Percentiles rank a stretch among this genome's conserved stretches.
These are phyloP conservation scores for Chaetomium sp. DNA, from an alignment of 2,329 filamentous ascomycete genomes.

Conservation along the genomic window DNA sequence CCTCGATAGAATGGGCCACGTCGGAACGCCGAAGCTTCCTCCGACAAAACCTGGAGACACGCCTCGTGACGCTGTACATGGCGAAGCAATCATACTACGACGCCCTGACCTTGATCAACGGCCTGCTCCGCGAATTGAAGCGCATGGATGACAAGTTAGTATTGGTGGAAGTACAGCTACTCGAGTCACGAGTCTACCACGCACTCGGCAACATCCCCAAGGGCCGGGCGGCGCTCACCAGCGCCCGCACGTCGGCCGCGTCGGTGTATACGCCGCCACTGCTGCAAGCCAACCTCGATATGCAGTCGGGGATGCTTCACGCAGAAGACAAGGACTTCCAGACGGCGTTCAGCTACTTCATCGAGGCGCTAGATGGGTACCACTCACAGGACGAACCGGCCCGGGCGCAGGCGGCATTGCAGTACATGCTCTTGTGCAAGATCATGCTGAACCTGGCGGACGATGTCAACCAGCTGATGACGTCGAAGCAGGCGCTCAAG, in stretches of 20 bases:
- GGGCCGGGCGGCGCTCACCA: slow-evolving; percentile 88
- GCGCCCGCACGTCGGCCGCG: slow-evolving; percentile 87
- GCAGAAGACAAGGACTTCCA: slow-evolving; percentile 99
- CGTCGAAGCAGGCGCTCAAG: slow-evolving; percentile 92
- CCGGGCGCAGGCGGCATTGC: slow-evolving; percentile 91
- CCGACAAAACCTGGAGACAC: slow-evolving; percentile 94
- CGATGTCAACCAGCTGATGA: slow-evolving; percentile 91
- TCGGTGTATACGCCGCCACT: slow-evolving; percentile 95
- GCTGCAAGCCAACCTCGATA: slow-evolving; percentile 92
- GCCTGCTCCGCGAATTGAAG: slow-evolving; percentile 91
- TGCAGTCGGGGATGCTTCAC: slow-evolving; percentile 99
- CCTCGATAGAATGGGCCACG: slow-evolving; percentile 98
- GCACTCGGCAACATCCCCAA: slow-evolving; percentile 95
- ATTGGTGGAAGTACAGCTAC: slow-evolving; percentile 92
- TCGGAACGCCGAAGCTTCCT: slow-evolving; percentile 92
- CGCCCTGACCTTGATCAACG: slow-evolving; percentile 92
- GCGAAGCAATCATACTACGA: slow-evolving; percentile 97
- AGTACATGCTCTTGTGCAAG: slow-evolving; percentile 99
- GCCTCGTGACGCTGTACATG: slow-evolving; percentile 91
- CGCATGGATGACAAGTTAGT: slow-evolving; percentile 97
- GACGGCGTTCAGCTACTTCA: slow-evolving; percentile 98
- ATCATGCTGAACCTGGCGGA: slow-evolving; percentile 98
- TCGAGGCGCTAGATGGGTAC: slow-evolving; percentile 96
- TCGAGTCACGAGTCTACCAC: slow-evolving; percentile 96
- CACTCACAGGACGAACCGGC: slow-evolving; percentile 81